Conservation (phyloP, 1,284 basidiomycete species). For the Hemileia vastatrix region DNA sequence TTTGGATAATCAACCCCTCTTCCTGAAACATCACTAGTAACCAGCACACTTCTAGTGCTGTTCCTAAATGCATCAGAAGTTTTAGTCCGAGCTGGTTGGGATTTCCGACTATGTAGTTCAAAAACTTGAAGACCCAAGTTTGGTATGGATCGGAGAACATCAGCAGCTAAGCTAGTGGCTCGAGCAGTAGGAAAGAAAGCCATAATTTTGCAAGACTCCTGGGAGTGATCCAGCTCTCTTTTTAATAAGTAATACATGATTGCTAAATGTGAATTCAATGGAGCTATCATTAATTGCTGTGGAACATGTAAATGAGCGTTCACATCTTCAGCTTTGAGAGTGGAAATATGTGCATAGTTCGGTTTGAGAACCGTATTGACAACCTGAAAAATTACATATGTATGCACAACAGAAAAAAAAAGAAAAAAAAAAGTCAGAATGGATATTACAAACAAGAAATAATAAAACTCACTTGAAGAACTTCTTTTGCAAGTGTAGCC, state of each 20-base stretch:
- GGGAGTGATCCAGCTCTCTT: conserved; percentile 38
- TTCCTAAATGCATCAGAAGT: conserved; percentile 53
- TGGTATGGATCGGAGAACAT: conserved; percentile 46
- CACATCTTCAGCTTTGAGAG: conserved; percentile 54
- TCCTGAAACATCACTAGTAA: conserved; percentile 83
- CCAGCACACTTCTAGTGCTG: conserved; percentile 55
- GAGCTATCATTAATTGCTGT: conserved; percentile 51
- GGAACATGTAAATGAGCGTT: conserved; percentile 60
- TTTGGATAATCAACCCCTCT: conserved; percentile 77
- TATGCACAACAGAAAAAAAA: neutral
- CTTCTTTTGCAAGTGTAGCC: conserved; percentile 48
- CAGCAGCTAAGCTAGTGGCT: conserved; percentile 53
- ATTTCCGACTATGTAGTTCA: conserved; percentile 50
- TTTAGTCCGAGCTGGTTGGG: conserved; percentile 49
- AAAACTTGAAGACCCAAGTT: conserved; percentile 22
- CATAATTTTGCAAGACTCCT: conserved; percentile 48
- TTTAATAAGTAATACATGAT: conserved; percentile 46
- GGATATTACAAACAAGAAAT: neutral
- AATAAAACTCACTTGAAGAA: conserved; percentile 36
- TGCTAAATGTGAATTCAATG: conserved; percentile 49
- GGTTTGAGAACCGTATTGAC: conserved; percentile 49
- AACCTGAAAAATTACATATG: conserved; percentile 41
- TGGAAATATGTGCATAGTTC: conserved; percentile 56
- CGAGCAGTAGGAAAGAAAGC: conserved; percentile 62
- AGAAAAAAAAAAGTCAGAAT: conserved; percentile 7